These are phyloP conservation scores for Sporothrix pseudoabietina DNA, from an alignment of 2,329 filamentous ascomycete genomes.

Conservation along the genomic window DNA sequence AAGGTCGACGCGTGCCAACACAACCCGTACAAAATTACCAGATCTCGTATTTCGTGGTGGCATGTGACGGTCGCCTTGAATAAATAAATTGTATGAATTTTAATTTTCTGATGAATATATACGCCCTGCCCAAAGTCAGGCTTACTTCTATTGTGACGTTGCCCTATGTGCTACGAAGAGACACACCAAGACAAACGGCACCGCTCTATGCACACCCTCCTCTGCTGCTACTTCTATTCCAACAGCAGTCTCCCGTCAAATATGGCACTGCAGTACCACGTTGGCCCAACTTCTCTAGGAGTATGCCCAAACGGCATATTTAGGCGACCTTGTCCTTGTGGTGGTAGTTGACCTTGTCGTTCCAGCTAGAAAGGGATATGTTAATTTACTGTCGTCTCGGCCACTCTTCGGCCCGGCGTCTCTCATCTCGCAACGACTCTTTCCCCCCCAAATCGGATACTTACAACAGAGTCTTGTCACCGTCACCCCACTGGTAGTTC, in stretches of 20 bases:
- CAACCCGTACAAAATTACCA: not conserved
- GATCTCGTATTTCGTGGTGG: not conserved
- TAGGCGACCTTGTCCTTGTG: constrained; percentile 73
- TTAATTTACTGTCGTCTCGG: constrained; percentile 15
- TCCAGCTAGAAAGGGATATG: constrained; percentile 69
- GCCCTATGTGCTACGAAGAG: not conserved
- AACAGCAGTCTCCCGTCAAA: not conserved
- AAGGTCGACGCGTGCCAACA: not conserved
- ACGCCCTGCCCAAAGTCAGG: not conserved
- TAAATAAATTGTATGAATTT: not conserved
- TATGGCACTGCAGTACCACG: constrained; percentile 10
- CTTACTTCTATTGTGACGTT: not conserved
- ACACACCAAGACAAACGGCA: not conserved
- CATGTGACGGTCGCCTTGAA: not conserved
- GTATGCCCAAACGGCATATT: not conserved
- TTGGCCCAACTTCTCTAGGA: not conserved
- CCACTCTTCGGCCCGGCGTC: not conserved
- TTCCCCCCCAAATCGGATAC: constrained; percentile 8
- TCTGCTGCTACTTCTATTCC: not conserved
- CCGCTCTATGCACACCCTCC: constrained; percentile 2
- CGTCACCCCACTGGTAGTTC: constrained; percentile 94
- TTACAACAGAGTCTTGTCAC: constrained; percentile 68
- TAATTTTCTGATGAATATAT: constrained; percentile 19
- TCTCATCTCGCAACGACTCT: not conserved
- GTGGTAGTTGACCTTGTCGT: constrained; percentile 93